Percentiles rank a stretch among this genome's conserved stretches.
phyloP scores from a whole-genome alignment of 2,329 filamentous ascomycete genomes.

The Aspergillus pseudoviridinutans region DNA sequence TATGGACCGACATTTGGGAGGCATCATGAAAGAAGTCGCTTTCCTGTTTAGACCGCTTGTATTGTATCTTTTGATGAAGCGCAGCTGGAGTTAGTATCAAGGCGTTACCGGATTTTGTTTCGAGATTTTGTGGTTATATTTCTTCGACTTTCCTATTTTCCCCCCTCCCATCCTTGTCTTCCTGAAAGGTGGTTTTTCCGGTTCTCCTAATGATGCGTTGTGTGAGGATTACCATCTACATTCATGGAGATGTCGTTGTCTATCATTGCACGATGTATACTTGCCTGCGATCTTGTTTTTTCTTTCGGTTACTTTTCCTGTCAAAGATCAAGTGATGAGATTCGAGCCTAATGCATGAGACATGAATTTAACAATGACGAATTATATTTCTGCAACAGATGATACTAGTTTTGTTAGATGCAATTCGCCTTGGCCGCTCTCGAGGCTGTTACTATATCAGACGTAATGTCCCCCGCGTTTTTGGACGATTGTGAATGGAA shows the following conservation, averaged over 20 bases:
- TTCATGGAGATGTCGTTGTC: slow-evolving; percentile 15
- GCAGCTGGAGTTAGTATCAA: slow-evolving; percentile 14
- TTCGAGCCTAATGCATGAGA: slow-evolving; percentile 22
- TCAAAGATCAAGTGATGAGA: slow-evolving; percentile 13
- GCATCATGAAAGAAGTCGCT: slow-evolving; percentile 11
- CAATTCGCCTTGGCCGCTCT: slow-evolving; percentile 6
- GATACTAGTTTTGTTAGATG: slow-evolving; percentile 7
- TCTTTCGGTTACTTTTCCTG: slow-evolving; percentile 8
- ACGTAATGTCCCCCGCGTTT: not conserved
- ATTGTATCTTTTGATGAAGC: slow-evolving; percentile 16
- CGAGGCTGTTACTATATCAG: not conserved
- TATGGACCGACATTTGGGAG: slow-evolving; percentile 3
- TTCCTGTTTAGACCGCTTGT: slow-evolving; percentile 23
- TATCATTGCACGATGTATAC: slow-evolving; percentile 15
- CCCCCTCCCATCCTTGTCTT: not conserved
- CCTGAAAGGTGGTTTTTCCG: slow-evolving; percentile 16
- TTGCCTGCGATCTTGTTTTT: slow-evolving; percentile 8
- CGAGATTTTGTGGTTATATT: slow-evolving; percentile 16
- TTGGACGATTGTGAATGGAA: not conserved
- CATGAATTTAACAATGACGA: slow-evolving; percentile 18
- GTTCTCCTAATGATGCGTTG: slow-evolving; percentile 11
- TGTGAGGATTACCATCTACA: slow-evolving; percentile 13
- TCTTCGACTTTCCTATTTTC: slow-evolving; percentile 10
- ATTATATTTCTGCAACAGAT: slow-evolving; percentile 5
- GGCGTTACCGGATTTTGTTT: slow-evolving; percentile 10